Base-by-base conservation (phyloP, 75 land plant species). In the Sequoia sempervirens region DNA sequence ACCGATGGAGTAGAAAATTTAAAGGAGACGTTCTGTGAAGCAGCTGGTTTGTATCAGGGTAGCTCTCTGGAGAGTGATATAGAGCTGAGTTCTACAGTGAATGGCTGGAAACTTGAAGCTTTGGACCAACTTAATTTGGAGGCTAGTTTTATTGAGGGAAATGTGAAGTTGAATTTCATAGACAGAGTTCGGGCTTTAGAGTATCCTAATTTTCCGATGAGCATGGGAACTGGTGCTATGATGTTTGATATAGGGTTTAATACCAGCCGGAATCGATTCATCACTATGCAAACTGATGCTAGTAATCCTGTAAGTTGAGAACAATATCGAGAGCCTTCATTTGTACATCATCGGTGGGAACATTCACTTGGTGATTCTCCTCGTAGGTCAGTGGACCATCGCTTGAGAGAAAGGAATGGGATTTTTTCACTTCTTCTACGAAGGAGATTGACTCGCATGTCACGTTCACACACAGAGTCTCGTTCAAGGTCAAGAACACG, bases 401-500 rank as follows among this genome's bases (percentile, higher is more conserved):
- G 43, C 40, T 74, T 81, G 47, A 52, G 85, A 52, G 87, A 81
- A 47, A 87, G 87, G 70, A 87, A 86, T 2, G n/a, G 82, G 80
- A 89, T 87, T 81, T 84, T 85, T 74, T 86, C 90, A 79, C 86
- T 87, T 11, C 41, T 69, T 82, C 46, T 78, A 46, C 81, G 88
- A 38, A 76, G 87, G 66, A 81, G 64, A 18, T 56, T 80, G 32
- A 9, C 45, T 41, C 86, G 56, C 69, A 79, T 74, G 45, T 66
- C 83, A 28, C 34, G 86, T 14, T 82, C 92, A 28, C 86, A 64
- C 13, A 83, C 81, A 5, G 79, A 45, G 54, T 91, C 90, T 81
- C 86, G 80, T 18, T 86, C 90, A 80, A 84, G 89, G 74, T 90
- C 93, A 36, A 66, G 85, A 85, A 85, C 87, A 61, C 89, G 87